Evolutionary conservation across 2,329 filamentous ascomycete genomes (phyloP), one percentile per base, ranked within the genome.

Genomic region (Calonectria honghensis): DNA sequence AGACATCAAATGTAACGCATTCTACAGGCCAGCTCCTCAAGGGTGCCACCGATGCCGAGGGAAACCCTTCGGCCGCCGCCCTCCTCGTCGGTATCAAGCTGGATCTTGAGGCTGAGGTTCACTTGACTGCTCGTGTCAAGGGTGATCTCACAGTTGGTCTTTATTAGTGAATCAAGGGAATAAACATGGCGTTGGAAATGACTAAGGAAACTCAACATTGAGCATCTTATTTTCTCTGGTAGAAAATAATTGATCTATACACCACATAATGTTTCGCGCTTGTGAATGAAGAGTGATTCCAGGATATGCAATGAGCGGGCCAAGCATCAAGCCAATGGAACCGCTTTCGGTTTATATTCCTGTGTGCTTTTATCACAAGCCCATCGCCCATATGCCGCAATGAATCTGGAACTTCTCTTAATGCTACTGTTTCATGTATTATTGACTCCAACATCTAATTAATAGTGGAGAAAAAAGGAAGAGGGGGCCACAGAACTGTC

Each of bases 371-470:
- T 24, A n/a, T 24, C 45, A 9, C 18, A 48, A 13, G 6, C 45
- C n/a, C 11, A 2, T 10, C 20, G 0, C 10, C 3, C 9, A 9
- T 0, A n/a, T 24, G 3, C 9, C n/a, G 7, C n/a, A 18, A 45
- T 45, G 6, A 18, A 24, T 48, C n/a, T 48, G 3, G 4, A 24
- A 24, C n/a, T 48, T 24, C 5, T 10, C 9, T 6, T 7, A 24
- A 48, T 24, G 1, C 11, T 6, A 11, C 9, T 48, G 0, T 24
- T 14, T 7, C 11, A n/a, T 48, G 3, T 13, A 24, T 48, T 9
- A 9, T 13, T 24, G 24, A 48, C 45, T 24, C 45, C 45, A 13
- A 9, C n/a, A 48, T 6, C 6, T 9, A 48, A 48, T 48, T 2
- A 48, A 24, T 24, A 13, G 3, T 48, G 10, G 20, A 48, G 6